A percentile compares a stretch with the other conserved stretches of the same genome.
Conservation (phyloP, 2,329 filamentous ascomycete species). For the Penicillium sp. region DNA sequence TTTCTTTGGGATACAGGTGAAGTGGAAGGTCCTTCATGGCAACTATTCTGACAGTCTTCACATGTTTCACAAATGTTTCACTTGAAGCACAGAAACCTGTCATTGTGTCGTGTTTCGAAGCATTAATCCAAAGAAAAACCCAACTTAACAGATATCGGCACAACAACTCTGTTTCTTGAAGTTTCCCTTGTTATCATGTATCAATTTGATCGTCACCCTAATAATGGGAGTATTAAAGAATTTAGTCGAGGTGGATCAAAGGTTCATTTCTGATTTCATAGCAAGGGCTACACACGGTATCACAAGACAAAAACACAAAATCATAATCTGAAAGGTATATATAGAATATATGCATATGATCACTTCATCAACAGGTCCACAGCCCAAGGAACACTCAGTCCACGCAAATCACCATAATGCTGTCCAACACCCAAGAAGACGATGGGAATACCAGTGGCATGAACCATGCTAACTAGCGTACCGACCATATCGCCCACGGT, state of each 20-base stretch:
- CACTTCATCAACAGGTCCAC: constrained; percentile 60
- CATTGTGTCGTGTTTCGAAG: too few species aligned
- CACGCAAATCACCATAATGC: constrained; percentile 66
- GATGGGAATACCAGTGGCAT: constrained; percentile 94
- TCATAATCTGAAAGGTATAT: neutral
- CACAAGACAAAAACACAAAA: neutral
- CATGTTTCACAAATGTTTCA: too few species aligned
- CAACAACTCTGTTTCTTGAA: too few species aligned
- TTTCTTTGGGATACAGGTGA: too few species aligned
- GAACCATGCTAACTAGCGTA: constrained; percentile 93
- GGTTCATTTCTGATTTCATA: neutral
- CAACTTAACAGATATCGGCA: too few species aligned
- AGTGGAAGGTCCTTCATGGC: too few species aligned
- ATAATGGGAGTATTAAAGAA: too few species aligned
- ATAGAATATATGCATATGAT: neutral
- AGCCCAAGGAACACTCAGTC: constrained; percentile 64
- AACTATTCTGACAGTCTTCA: too few species aligned
- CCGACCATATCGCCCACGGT: constrained; percentile 99
- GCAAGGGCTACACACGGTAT: neutral
- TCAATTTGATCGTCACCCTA: neutral
- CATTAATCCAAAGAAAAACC: too few species aligned
- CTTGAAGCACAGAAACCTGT: too few species aligned
- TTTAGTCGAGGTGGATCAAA: neutral
- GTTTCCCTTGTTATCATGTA: too few species aligned
- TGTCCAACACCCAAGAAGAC: constrained; percentile 80